Conservation (phyloP, 1,139 yeast species). For the Zygoascus sp. region DNA sequence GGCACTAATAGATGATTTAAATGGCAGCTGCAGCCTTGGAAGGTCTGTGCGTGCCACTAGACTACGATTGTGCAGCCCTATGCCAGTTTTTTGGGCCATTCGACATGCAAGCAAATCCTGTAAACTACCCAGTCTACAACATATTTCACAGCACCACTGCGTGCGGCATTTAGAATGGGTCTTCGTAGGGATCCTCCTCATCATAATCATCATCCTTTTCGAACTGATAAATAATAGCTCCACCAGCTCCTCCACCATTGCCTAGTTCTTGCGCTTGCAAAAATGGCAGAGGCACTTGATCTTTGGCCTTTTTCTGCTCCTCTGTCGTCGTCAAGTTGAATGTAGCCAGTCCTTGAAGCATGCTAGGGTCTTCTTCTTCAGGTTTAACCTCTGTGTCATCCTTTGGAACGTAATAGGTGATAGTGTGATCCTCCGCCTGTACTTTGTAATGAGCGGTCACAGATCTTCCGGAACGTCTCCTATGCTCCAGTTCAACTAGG, state of each 20-base stretch:
- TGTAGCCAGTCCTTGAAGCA: conserved; percentile 73
- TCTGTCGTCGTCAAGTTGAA: conserved; percentile 74
- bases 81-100: no score
- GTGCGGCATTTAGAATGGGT: conserved; percentile 56
- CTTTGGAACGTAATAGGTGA: conserved; percentile 40
- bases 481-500: conserved; percentile 52
- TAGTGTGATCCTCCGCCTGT: conserved; percentile 48
- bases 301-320: conserved; percentile 72
- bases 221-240: conserved; percentile 87
- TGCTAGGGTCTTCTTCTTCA: conserved; percentile 33
- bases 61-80: no score
- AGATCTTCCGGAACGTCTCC: conserved; percentile 83
- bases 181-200: conserved; percentile 96
- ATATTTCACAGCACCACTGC: no score
- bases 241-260: conserved; percentile 53
- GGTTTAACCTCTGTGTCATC: conserved; percentile 38
- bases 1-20: no score
- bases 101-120: no score
- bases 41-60: no score
- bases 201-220: conserved; percentile 86
- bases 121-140: no score
- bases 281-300: conserved; percentile 82
- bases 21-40: no score
- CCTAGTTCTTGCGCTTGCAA: conserved; percentile 82
- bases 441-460: conserved; percentile 52